phyloP scores from a whole-genome alignment of 257 asterid species.

The Cordia subcordata region DNA sequence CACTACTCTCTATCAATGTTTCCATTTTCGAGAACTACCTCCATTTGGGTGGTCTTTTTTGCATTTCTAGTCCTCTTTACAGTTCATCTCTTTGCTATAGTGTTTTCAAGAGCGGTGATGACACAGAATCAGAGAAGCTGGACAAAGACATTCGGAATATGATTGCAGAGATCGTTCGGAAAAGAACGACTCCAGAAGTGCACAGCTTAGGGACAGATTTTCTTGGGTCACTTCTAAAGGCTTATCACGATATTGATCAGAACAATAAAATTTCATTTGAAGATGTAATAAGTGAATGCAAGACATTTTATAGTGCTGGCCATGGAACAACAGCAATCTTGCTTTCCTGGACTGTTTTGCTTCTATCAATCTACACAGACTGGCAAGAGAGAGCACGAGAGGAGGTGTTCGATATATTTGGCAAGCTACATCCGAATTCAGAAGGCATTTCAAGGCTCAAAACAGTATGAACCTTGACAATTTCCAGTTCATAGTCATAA shows the following conservation, averaged over 20 bases:
- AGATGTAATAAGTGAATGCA: slow-evolving; percentile 53
- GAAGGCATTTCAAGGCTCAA: slow-evolving; percentile 13
- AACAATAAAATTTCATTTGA: slow-evolving; percentile 26
- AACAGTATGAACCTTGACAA: neutral
- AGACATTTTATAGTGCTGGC: slow-evolving; percentile 55
- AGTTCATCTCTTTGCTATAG: neutral
- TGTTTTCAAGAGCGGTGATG: slow-evolving; percentile 25
- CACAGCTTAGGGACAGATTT: slow-evolving; percentile 39
- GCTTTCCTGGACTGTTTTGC: slow-evolving; percentile 40
- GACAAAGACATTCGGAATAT: slow-evolving; percentile 31
- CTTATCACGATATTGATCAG: slow-evolving; percentile 26
- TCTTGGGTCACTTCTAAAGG: slow-evolving; percentile 44
- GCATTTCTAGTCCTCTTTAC: slow-evolving; percentile 1
- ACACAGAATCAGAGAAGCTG: slow-evolving; percentile 32
- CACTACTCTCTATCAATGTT: too few relatives aligned
- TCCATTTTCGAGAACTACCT: too few relatives aligned
- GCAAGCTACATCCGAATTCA: slow-evolving; percentile 7
- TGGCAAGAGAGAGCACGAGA: slow-evolving; percentile 56
- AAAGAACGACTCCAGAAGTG: slow-evolving; percentile 26
- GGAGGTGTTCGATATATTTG: slow-evolving; percentile 18
- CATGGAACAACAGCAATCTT: slow-evolving; percentile 48
- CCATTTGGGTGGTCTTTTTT: too few relatives aligned
- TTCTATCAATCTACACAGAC: slow-evolving; percentile 47
- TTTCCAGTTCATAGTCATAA: neutral
- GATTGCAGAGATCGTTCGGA: slow-evolving; percentile 29